Evolutionary conservation across 495 filamentous ascomycete genomes (phyloP), one percentile per base, ranked within the genome.

Genomic region (Stereocaulon alpinum): DNA sequence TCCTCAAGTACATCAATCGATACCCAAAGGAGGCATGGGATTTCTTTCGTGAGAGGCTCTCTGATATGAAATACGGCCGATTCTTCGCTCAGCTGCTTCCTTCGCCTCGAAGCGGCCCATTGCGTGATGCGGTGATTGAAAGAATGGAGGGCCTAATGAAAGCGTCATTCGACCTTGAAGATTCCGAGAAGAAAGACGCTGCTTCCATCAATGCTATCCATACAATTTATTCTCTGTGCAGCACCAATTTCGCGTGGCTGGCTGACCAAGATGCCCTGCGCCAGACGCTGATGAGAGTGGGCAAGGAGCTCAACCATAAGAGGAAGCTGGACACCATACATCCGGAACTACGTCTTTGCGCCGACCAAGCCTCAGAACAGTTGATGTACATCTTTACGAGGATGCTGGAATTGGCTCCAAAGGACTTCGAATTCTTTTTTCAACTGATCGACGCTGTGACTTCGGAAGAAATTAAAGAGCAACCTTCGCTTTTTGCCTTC

Each of bases 1-100:
- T 99, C n/a, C 85, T 95, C 66, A 91, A 89, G 66, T 97, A 95
- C 69, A 78, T 99, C 51, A 96, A 95, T 70, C 81, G 87, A 20
- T 99, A 96, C 67, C 88, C 93, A 0, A 83, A 86, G 45, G 92
- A 97, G 61, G 85, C 89, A 18, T 90, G 90, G 83, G 71, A 79
- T 2, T 87, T 91, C 68, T 86, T 95, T 64, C 71, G 82, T 6
- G 78, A 81, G 44, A 86, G 83, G 64, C 74, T 96, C 58, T 82
- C 85, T 56, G 88, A 97, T 58, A 77, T 88, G 66, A 84, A 83
- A 48, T 93, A 93, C 65, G 93, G 94, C 15, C 85, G 94, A n/a
- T 91, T 99, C 71, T 86, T 97, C 55, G 87, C 88, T 10, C 94
- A 99, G 67, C 81, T 95, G n/a, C 76, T 97, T 29, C 80, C 79